phyloP scores from a whole-genome alignment of 768 basidiomycete species.

The Lentinula sp. region DNA sequence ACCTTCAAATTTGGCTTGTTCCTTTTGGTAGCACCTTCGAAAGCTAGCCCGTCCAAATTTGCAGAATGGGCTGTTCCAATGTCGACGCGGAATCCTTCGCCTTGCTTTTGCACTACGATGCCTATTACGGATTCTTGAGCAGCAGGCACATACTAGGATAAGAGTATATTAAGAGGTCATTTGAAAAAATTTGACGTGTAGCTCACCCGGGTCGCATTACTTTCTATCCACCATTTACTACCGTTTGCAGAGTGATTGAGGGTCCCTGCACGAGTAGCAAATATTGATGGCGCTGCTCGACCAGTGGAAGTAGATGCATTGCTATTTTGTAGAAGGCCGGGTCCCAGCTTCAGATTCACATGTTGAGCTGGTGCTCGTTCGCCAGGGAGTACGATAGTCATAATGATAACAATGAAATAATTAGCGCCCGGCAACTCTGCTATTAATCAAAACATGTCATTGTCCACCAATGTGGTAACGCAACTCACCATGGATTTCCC shows the following conservation, averaged over 20 bases:
- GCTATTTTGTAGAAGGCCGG: constrained; percentile 60
- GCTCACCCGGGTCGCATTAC: constrained; percentile 78
- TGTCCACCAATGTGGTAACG: constrained; percentile 32
- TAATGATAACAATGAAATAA: constrained; percentile 17
- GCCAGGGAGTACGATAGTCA: constrained; percentile 75
- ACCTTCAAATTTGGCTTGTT: constrained; percentile 94
- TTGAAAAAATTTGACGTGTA: not conserved
- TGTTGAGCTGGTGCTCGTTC: constrained; percentile 70
- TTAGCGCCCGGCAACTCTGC: not conserved
- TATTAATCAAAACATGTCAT: constrained; percentile 5
- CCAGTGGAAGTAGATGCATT: constrained; percentile 22
- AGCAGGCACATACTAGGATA: constrained; percentile 79
- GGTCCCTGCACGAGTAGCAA: constrained; percentile 65
- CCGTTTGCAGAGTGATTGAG: constrained; percentile 66
- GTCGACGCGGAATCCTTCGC: constrained; percentile 91
- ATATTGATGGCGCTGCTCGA: constrained; percentile 20
- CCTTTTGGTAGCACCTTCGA: constrained; percentile 93
- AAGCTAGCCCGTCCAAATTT: constrained; percentile 82
- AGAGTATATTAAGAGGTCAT: constrained; percentile 7
- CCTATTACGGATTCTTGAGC: constrained; percentile 88
- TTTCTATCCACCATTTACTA: constrained; percentile 86
- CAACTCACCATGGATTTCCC: constrained; percentile 59
- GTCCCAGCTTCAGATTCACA: constrained; percentile 81
- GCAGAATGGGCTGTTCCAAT: constrained; percentile 88
- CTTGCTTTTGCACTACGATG: constrained; percentile 68